A percentile compares a stretch with the other conserved stretches of the same genome.
Conservation (phyloP, 352 stramenopile species). For the Globisporangium parvum region DNA sequence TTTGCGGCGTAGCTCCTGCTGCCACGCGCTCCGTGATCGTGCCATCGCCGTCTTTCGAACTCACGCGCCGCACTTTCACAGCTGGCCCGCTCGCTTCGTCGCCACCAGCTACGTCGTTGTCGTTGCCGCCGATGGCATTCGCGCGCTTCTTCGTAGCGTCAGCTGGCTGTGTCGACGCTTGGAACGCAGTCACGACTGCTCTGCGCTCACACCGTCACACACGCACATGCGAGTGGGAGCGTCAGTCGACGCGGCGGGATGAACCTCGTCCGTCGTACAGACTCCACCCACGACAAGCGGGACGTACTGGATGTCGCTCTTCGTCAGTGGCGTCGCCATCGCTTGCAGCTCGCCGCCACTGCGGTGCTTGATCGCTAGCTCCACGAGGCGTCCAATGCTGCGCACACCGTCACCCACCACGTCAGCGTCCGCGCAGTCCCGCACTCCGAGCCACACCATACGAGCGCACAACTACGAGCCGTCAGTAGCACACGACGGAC, state of each 20-base stretch:
- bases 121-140: background rate
- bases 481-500: slow-evolving; percentile 1
- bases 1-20: background rate
- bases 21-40: slow-evolving; percentile 8
- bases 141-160: background rate
- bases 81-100: background rate
- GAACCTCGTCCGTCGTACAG: too few species aligned
- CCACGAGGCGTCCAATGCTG: slow-evolving; percentile 76
- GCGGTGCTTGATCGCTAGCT: slow-evolving; percentile 73
- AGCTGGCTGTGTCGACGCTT: background rate
- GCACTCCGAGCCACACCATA: too few species aligned
- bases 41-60: slow-evolving; percentile 9
- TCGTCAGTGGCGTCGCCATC: slow-evolving; percentile 42
- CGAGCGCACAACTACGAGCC: background rate
- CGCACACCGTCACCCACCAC: background rate
- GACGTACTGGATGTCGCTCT: slow-evolving; percentile 59
- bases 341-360: slow-evolving; percentile 47
- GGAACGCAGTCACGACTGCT: slow-evolving; percentile 9
- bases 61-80: slow-evolving; percentile 14
- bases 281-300: background rate
- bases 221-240: background rate
- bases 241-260: background rate
- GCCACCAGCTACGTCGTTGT: background rate
- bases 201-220: background rate
- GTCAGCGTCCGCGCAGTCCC: background rate